Base-by-base conservation (phyloP, 192 early-diverging fungal species). In the Powellomyces hirtus region DNA sequence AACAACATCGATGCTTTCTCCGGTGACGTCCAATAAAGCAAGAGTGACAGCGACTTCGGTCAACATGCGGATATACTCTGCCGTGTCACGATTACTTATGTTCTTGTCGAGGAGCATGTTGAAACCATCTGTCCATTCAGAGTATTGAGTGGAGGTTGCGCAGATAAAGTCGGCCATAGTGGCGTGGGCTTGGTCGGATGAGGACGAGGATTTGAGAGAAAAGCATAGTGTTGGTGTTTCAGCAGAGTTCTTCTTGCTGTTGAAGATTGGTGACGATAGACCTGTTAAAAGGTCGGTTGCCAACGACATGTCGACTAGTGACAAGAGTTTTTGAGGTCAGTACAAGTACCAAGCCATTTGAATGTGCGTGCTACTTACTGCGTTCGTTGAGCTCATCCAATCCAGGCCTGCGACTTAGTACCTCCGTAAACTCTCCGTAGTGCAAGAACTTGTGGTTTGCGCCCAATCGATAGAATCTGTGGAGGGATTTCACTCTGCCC, bases 111-210 rank as follows among this genome's bases (percentile, higher is more conserved):
- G 60, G 0, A 91, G 65, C 82, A 91, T 80, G 64, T 82, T 87
- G 59, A 91, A 87, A 0, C 89, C 90, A 66, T 91, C 90, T 4
- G 82, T 87, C 90, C 90, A 91, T 64, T 91, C 90, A 1, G 81
- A 73, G 35, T 68, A 85, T 58, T 88, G 80, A 20, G 65, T 63
- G 0, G 68, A 14, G 29, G 74, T 73, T 7, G 50, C 16, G 58
- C 88, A 87, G 30, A 64, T 46, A 57, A 91, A 89, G 27, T 91
- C 87, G 0, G 81, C 78, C 10, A 90, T 64, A 1, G 79, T 35
- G 5, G 76, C 56, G 35, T 65, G 35, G 13, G 62, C 67, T 2
- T 62, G 46, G 34, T 63, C 71, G 37, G 76, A 26, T 14, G 73
- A 60, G 14, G 57, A 62, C 8, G 74, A 71, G 10, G 70, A 73